Evolutionary conservation across 176 grass and related monocot genomes (phyloP).

Genomic region (Tillandsia leiboldiana): DNA sequence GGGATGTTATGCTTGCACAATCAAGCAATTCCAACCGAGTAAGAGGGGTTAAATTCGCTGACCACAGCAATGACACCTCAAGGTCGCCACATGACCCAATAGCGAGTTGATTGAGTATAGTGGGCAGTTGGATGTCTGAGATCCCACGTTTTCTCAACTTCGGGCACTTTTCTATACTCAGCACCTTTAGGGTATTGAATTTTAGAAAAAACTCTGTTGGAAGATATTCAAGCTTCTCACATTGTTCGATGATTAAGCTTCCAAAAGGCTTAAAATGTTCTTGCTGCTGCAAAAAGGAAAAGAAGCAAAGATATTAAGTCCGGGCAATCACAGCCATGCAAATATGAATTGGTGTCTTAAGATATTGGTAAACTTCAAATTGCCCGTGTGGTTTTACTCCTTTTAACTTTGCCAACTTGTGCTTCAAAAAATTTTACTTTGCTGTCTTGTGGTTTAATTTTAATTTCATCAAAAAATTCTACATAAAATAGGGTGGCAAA

Average conservation of each 20-base stretch:
- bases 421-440: too few relatives aligned
- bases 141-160: not conserved
- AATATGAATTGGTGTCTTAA: too few relatives aligned
- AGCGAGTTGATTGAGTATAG: not conserved
- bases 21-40: not conserved
- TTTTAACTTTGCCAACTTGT: too few relatives aligned
- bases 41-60: not conserved
- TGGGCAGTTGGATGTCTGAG: not conserved
- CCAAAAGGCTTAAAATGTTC: not conserved
- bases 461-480: too few relatives aligned
- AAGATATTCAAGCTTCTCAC: not conserved
- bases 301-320: too few relatives aligned
- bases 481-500: too few relatives aligned
- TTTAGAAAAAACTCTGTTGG: not conserved
- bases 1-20: conserved; percentile 3
- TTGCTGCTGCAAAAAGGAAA: too few relatives aligned
- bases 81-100: not conserved
- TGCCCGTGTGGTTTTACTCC: too few relatives aligned
- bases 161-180: not conserved
- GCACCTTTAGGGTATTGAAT: not conserved
- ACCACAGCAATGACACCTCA: not conserved
- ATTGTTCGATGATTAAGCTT: not conserved
- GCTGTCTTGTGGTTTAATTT: too few relatives aligned
- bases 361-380: too few relatives aligned
- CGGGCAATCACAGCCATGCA: too few relatives aligned